phyloP scores from a whole-genome alignment of 306 rosid species.

The Pyrus communis region DNA sequence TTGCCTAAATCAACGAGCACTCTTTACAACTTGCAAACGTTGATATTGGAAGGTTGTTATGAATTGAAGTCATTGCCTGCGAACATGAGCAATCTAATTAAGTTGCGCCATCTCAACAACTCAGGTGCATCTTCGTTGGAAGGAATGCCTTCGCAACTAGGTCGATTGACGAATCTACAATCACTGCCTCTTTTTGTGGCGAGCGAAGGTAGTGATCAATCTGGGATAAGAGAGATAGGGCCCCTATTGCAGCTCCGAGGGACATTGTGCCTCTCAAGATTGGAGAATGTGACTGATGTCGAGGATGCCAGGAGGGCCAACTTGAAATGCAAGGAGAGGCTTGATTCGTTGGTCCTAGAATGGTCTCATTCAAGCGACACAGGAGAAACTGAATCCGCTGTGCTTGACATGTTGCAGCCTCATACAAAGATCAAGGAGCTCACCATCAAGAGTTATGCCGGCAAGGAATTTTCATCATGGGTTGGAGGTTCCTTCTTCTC shows the following conservation, averaged over 20 bases:
- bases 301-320: background rate
- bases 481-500: too few relatives aligned
- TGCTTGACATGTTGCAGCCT: background rate
- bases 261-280: background rate
- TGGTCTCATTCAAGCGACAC: too few relatives aligned
- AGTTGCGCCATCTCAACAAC: background rate
- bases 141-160: background rate
- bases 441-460: background rate
- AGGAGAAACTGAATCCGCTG: too few relatives aligned
- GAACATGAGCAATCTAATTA: background rate
- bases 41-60: background rate
- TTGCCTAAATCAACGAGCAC: too few relatives aligned
- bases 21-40: background rate
- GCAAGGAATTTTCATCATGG: background rate
- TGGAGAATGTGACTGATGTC: background rate
- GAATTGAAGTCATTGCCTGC: background rate
- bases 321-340: too few relatives aligned
- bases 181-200: background rate
- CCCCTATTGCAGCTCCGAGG: background rate
- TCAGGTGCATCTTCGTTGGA: background rate
- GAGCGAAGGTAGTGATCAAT: background rate
- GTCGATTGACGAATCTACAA: background rate
- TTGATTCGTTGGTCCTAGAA: too few relatives aligned
- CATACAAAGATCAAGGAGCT: background rate
- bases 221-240: background rate